Percentiles rank a stretch among this genome's conserved stretches.
Conservation (phyloP, 495 filamentous ascomycete species). For the Venustampulla echinocandica region DNA sequence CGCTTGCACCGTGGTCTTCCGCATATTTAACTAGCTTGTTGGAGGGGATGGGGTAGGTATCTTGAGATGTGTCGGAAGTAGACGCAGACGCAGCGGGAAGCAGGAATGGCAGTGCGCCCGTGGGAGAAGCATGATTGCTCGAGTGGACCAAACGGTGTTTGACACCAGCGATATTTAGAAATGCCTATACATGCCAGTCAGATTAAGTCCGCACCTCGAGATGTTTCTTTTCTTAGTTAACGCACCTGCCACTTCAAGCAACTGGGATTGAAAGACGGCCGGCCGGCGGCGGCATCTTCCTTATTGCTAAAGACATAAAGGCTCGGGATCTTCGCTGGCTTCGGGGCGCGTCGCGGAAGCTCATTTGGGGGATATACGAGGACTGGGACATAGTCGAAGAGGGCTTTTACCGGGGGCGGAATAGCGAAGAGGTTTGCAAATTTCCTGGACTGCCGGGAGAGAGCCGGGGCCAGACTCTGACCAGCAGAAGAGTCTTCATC, state of each 20-base stretch:
- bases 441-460: neutral
- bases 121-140: constrained; percentile 88
- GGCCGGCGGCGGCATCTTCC: constrained; percentile 49
- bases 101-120: constrained; percentile 80
- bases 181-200: constrained; percentile 54
- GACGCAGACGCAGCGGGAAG: constrained; percentile 40
- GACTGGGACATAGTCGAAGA: constrained; percentile 82
- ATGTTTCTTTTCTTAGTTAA: constrained; percentile 9
- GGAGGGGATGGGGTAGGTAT: constrained; percentile 46
- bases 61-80: constrained; percentile 21
- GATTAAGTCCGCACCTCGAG: constrained; percentile 2
- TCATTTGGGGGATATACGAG: constrained; percentile 66
- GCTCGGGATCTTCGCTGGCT: constrained; percentile 43
- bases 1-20: constrained; percentile 37
- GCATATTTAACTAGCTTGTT: constrained; percentile 64
- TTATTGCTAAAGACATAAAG: constrained; percentile 74
- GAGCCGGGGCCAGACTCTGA: too few species aligned
- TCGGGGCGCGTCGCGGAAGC: constrained; percentile 58
- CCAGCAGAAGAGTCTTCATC: too few species aligned
- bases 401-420: constrained; percentile 63
- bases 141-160: constrained; percentile 62
- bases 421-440: constrained; percentile 44
- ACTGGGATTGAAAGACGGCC: constrained; percentile 81
- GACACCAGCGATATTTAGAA: constrained; percentile 68
- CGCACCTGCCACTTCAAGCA: constrained; percentile 96